These are phyloP conservation scores for Platanthera zijinensis DNA, from an alignment of 106 monocot genomes.

Conservation along the genomic window DNA sequence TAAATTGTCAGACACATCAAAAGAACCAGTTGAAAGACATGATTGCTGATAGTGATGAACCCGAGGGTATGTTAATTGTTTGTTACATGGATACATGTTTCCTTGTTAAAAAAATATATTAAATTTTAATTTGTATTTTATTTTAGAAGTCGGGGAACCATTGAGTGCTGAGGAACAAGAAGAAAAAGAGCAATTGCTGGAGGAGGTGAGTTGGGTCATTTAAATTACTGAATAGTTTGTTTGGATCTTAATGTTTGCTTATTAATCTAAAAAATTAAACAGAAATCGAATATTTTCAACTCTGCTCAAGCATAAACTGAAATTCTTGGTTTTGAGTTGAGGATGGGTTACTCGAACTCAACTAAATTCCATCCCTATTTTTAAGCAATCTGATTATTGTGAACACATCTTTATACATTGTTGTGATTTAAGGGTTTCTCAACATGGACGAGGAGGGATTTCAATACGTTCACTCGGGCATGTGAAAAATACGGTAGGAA, in stretches of 20 bases:
- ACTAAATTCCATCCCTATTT: too few species aligned
- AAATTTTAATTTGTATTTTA: neutral
- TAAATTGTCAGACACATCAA: slow-evolving; percentile 22
- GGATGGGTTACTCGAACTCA: too few species aligned
- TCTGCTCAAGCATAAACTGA: too few species aligned
- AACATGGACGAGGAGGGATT: slow-evolving; percentile 74
- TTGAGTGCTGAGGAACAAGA: slow-evolving; percentile 57
- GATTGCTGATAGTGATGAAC: slow-evolving; percentile 37
- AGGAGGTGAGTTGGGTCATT: slow-evolving; percentile 30
- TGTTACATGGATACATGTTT: neutral
- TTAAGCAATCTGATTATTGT: neutral
- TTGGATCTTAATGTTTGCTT: too few species aligned
- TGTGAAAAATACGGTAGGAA: slow-evolving; percentile 81
- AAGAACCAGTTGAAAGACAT: slow-evolving; percentile 25
- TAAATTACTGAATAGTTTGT: neutral
- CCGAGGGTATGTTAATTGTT: slow-evolving; percentile 21
- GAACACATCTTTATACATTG: neutral
- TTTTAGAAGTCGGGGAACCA: slow-evolving; percentile 48
- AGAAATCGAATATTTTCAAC: too few species aligned
- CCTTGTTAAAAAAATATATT: neutral
- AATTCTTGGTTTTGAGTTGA: too few species aligned
- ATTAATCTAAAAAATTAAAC: too few species aligned
- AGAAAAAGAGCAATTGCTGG: slow-evolving; percentile 56
- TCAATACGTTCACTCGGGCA: slow-evolving; percentile 69
- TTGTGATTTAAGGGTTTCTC: slow-evolving; percentile 47